Evolutionary conservation across 1,139 yeast species (phyloP).

Genomic region (Hyphopichia wangnamkhiaoensis): DNA sequence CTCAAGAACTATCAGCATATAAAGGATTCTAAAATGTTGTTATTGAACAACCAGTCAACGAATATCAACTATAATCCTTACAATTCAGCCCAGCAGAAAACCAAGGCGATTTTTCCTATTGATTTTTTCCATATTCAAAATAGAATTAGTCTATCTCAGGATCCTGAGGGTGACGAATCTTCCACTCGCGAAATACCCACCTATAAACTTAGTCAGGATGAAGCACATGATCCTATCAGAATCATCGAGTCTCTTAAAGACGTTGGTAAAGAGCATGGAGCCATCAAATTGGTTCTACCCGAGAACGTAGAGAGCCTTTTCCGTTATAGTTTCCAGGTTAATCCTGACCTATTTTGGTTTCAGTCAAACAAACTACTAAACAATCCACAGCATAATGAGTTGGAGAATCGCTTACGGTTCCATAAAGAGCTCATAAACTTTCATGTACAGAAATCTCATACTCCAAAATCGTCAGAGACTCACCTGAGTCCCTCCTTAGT

Average conservation of each 20-base stretch:
- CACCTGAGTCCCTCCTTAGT: not conserved
- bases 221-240: constrained; percentile 48
- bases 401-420: constrained; percentile 29
- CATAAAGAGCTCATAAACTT: constrained; percentile 26
- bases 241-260: constrained; percentile 50
- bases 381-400: constrained; percentile 31
- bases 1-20: constrained; percentile 23
- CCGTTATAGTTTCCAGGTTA: constrained; percentile 28
- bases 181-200: constrained; percentile 53
- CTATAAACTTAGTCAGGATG: constrained; percentile 36
- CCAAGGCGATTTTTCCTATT: constrained; percentile 40
- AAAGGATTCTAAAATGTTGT: constrained; percentile 18
- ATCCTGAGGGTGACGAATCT: constrained; percentile 13
- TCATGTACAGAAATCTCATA: not conserved
- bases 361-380: constrained; percentile 44
- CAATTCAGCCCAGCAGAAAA: constrained; percentile 43
- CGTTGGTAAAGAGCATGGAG: constrained; percentile 60
- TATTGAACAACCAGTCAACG: constrained; percentile 29
- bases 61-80: constrained; percentile 45
- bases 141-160: constrained; percentile 19
- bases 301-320: constrained; percentile 40
- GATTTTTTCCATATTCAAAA: constrained; percentile 34
- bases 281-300: constrained; percentile 71
- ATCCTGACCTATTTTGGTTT: constrained; percentile 55
- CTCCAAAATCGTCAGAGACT: not conserved